Percentiles rank a stretch among this genome's conserved stretches.
Conservation (phyloP, 2,329 filamentous ascomycete species). For the Paraphoma sp. region DNA sequence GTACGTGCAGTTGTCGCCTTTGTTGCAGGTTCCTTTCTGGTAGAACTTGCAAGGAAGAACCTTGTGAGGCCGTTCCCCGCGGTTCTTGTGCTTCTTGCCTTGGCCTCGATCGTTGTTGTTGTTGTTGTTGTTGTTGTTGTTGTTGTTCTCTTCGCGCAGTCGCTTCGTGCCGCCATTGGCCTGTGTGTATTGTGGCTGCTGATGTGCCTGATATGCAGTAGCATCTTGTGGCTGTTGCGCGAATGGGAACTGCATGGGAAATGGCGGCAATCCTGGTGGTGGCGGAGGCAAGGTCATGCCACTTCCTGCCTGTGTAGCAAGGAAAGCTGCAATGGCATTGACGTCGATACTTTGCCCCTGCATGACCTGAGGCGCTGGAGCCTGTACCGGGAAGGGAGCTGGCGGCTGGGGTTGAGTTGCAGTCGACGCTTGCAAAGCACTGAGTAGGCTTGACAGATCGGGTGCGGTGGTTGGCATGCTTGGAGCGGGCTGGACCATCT, state of each 20-base stretch:
- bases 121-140: slow-evolving; percentile 25
- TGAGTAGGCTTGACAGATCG: slow-evolving; percentile 38
- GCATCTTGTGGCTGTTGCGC: slow-evolving; percentile 23
- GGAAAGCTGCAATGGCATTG: slow-evolving; percentile 29
- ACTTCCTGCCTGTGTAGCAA: slow-evolving; percentile 25
- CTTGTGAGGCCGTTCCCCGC: slow-evolving; percentile 42
- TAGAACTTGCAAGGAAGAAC: slow-evolving; percentile 69
- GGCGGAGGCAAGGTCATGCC: slow-evolving; percentile 26
- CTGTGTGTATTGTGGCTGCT: slow-evolving; percentile 30
- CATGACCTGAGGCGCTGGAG: slow-evolving; percentile 11
- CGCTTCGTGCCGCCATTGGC: slow-evolving; percentile 45
- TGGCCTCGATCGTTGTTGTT: slow-evolving; percentile 48
- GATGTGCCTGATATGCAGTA: slow-evolving; percentile 13
- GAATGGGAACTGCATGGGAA: slow-evolving; percentile 20
- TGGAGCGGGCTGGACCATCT: slow-evolving; percentile 27
- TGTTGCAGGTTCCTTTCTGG: slow-evolving; percentile 73
- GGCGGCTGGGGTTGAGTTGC: slow-evolving; percentile 18
- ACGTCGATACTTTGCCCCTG: slow-evolving; percentile 16
- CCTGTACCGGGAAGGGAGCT: slow-evolving; percentile 14
- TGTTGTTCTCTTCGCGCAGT: slow-evolving; percentile 37
- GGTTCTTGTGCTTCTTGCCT: slow-evolving; percentile 57
- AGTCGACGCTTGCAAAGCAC: slow-evolving; percentile 31
- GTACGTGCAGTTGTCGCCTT: slow-evolving; percentile 77
- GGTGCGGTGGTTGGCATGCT: slow-evolving; percentile 23
- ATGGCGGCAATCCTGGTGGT: slow-evolving; percentile 28